Base-by-base conservation (phyloP, 2,329 filamentous ascomycete genomes). In the Aspergillus brasiliensis region DNA sequence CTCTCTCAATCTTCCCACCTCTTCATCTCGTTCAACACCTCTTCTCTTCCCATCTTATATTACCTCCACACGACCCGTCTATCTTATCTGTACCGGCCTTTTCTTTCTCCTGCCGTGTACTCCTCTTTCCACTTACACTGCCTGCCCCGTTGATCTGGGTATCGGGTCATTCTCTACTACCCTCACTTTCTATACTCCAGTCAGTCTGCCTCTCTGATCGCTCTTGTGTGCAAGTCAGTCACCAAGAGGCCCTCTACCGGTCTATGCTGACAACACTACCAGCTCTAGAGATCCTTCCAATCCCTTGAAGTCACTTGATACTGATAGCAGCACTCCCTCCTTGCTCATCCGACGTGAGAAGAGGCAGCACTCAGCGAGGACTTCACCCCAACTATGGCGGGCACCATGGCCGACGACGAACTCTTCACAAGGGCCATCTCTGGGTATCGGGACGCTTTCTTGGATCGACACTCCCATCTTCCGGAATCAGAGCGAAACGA, bases 391-490 rank as follows among this genome's bases (percentile, higher is more conserved):
- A 72, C 64, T 62, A 77, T 77, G 72, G 67, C 73, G 60, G 66
- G 71, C 65, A 69, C 69, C 61, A 71, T 71, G 65, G 69, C 69
- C 63, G 73, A 78, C 58, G 74, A 77, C 64, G 74, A 73, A 63
- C 69, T 77, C 47, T 77, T 79, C 63, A 74, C 70, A 47, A 70
- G 73, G 65, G 75, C 75, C 58, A 76, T 78, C 52, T 75, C 75
- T 65, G 73, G 75, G 56, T 78, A 77, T 64, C 75, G 75, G 65
- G 73, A 77, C 49, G 69, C 67, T 44, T 79, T 79, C 69, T 78
- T 75, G 76, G 73, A 69, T 69, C 69, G 75, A 61, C 68, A 75
- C 60, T 71, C 75, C 66, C 72, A 78, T 61, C 75, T 78, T 58
- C 65, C 77, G 66, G 77, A 78, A 71, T 63, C 68, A 34, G 71